Evolutionary conservation across 2,329 filamentous ascomycete genomes (phyloP).

Genomic region (Pleoardoris graminearum): DNA sequence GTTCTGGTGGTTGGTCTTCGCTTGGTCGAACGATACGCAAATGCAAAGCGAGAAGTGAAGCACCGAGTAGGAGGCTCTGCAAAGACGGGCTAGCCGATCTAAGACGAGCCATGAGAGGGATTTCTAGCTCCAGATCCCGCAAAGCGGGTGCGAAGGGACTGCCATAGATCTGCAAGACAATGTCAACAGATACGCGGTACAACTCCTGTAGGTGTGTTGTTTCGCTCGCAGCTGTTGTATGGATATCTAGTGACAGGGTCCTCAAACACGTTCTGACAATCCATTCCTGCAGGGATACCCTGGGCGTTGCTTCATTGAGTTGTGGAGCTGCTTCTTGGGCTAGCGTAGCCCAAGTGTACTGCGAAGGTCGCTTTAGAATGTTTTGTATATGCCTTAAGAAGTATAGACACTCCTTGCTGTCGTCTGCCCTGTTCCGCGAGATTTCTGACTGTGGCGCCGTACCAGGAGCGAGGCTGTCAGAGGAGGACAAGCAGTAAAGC

Average conservation of each 20-base stretch:
- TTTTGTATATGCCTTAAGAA: constrained; percentile 75
- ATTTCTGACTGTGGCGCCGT: not conserved
- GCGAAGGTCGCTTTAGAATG: constrained; percentile 69
- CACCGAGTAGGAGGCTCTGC: constrained; percentile 77
- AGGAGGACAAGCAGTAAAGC: constrained; percentile 31
- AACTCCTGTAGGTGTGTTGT: constrained; percentile 62
- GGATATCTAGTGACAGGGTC: constrained; percentile 58
- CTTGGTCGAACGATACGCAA: constrained; percentile 50
- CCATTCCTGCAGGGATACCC: constrained; percentile 64
- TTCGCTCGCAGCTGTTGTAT: constrained; percentile 34
- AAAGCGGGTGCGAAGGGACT: constrained; percentile 65
- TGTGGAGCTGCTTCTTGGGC: constrained; percentile 63
- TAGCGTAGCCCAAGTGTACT: constrained; percentile 71
- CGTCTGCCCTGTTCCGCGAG: constrained; percentile 51
- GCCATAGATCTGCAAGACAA: constrained; percentile 66
- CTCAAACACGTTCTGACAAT: constrained; percentile 68
- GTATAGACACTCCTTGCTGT: constrained; percentile 77
- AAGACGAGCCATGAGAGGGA: constrained; percentile 70
- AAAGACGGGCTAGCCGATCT: constrained; percentile 63
- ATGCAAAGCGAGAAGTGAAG: constrained; percentile 74
- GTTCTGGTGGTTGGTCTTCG: constrained; percentile 27
- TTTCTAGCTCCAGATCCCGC: constrained; percentile 68
- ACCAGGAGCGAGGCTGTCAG: constrained; percentile 22
- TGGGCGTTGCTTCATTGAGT: constrained; percentile 53
- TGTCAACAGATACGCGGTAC: constrained; percentile 69